These are phyloP conservation scores for Rhizopogon vesiculosus DNA, from an alignment of 768 basidiomycete species.

Conservation along the genomic window DNA sequence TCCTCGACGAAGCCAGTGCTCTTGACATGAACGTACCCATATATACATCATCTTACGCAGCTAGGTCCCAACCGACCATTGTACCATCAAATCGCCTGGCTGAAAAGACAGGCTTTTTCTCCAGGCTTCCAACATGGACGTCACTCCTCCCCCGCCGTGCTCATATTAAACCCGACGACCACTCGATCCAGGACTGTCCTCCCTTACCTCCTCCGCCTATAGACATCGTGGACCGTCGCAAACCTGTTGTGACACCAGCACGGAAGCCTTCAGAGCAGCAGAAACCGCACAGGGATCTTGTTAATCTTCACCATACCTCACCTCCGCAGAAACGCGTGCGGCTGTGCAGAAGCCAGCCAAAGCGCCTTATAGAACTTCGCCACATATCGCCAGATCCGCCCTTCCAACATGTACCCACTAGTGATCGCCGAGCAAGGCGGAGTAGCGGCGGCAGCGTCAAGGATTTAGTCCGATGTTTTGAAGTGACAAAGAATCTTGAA, in stretches of 20 bases:
- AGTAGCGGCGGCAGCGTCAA: slow-evolving; percentile 70
- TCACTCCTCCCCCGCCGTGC: slow-evolving; percentile 13
- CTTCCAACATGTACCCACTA: slow-evolving; percentile 21
- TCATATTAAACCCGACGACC: slow-evolving; percentile 34
- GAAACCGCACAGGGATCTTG: slow-evolving; percentile 59
- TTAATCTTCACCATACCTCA: slow-evolving; percentile 55
- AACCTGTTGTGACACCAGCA: slow-evolving; percentile 56
- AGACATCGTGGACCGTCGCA: slow-evolving; percentile 35
- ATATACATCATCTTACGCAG: slow-evolving; percentile 10
- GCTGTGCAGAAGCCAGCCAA: slow-evolving; percentile 37
- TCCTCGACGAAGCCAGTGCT: slow-evolving; percentile 27
- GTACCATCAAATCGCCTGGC: slow-evolving; percentile 28
- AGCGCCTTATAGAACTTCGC: slow-evolving; percentile 51
- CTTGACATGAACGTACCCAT: slow-evolving; percentile 16
- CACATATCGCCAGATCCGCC: slow-evolving; percentile 33
- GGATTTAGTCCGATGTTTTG: slow-evolving; percentile 64
- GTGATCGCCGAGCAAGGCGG: slow-evolving; percentile 38
- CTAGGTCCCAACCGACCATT: slow-evolving; percentile 11
- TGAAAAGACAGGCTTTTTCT: slow-evolving; percentile 57
- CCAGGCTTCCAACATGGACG: slow-evolving; percentile 49
- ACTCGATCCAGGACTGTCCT: slow-evolving; percentile 32
- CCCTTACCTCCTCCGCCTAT: slow-evolving; percentile 34
- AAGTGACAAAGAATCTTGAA: slow-evolving; percentile 35
- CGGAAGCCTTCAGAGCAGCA: slow-evolving; percentile 42
- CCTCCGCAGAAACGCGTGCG: slow-evolving; percentile 34